Evolutionary conservation across 805 yeast genomes (phyloP), one percentile per base, ranked within the genome.

Genomic region (Suhomyces vadensis): DNA sequence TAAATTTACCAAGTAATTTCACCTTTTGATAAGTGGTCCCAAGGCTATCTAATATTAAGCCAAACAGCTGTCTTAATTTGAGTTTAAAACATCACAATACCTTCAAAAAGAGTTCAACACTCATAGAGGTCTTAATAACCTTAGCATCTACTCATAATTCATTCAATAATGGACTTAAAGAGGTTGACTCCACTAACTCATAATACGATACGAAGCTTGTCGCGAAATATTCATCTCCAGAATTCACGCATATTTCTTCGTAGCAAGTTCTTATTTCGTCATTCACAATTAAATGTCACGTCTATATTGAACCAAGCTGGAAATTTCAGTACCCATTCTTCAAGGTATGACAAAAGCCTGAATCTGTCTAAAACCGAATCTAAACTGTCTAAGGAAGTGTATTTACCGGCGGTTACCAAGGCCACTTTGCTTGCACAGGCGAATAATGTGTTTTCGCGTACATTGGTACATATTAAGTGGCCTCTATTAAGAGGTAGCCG

Each of bases 401-500:
- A 13, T 11, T 39, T 29, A 5, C 27, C 37, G 10, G 33, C 33
- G 16, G n/a, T 41, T 36, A 47, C 54, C 39, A 54, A 54, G 35
- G 50, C 43, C n/a, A 27, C 43, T 4, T 62, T 71, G 19, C 55
- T 71, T 16, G 49, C 63, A 2, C 62, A 59, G 40, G 63, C 73
- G 4, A 47, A 58, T 6, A 57, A 61, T 11, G 57, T 60, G n/a
- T 31, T 66, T 19, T 56, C 71, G 5, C 46, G 74, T 26, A 42
- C 64, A 23, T 50, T 64, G 41, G 55, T 71, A 6, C 76, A 69
- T 48, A 55, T 71, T 20, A 75, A 73, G 55, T 78, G 81, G 79
- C 67, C 78, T 0, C 57, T 78, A 9, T 58, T 74, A 1, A 58
- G 82, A 31, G 77, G 75, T 37, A 71, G 70, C 50, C 57, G 78